Conservation (phyloP, 495 filamentous ascomycete genomes). For the Talaromyces trachyspermus region DNA sequence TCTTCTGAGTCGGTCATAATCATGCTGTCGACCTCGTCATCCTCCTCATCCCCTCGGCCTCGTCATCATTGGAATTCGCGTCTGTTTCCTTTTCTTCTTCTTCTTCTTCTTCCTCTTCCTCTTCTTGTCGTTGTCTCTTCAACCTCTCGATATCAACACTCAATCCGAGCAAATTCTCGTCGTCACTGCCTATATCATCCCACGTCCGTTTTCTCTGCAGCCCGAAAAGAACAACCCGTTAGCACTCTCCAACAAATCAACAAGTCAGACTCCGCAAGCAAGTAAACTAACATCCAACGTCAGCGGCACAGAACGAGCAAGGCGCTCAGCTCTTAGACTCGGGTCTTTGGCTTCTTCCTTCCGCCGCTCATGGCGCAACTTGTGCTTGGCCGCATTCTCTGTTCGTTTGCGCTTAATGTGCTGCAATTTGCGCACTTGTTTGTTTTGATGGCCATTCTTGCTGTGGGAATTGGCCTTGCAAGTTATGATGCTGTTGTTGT, state of each 20-base stretch:
- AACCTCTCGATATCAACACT: conserved; percentile 72
- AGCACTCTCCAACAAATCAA: neutral
- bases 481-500: neutral
- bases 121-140: conserved; percentile 62
- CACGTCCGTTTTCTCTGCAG: conserved; percentile 52
- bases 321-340: conserved; percentile 58
- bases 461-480: neutral
- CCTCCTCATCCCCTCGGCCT: conserved; percentile 33
- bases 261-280: neutral
- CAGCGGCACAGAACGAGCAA: conserved; percentile 68
- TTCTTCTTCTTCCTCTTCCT: conserved; percentile 46
- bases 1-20: conserved; percentile 45
- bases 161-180: conserved; percentile 56
- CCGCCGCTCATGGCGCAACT: conserved; percentile 67
- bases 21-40: conserved; percentile 62
- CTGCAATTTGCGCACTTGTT: conserved; percentile 62
- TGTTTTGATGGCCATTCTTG: conserved; percentile 45
- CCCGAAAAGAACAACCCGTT: neutral
- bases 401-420: conserved; percentile 73
- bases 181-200: conserved; percentile 79
- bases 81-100: conserved; percentile 31
- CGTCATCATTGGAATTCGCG: conserved; percentile 29
- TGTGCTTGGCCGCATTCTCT: conserved; percentile 62
- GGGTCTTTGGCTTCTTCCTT: conserved; percentile 82
- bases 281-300: conserved; percentile 55